A percentile compares a stretch with the other conserved stretches of the same genome.
Evolutionary conservation across 2,329 filamentous ascomycete genomes (phyloP).

Genomic region (Pestalotiopsis sp.): DNA sequence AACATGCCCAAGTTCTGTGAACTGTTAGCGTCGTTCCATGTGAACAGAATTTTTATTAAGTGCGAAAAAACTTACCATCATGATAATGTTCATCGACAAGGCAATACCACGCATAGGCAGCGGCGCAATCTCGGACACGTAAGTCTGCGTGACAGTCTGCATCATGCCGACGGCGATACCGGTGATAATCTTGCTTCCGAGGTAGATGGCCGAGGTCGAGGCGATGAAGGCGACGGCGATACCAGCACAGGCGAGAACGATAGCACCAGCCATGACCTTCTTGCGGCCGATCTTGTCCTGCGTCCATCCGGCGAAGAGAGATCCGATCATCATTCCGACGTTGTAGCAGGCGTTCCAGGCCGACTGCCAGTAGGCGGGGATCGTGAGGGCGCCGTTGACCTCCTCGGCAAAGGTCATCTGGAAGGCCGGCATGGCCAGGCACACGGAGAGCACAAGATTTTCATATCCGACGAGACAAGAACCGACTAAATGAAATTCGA

Average conservation of each 20-base stretch:
- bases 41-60: not conserved
- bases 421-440: slow-evolving; percentile 14
- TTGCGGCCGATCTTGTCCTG: slow-evolving; percentile 24
- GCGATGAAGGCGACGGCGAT: slow-evolving; percentile 22
- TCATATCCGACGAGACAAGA: slow-evolving; percentile 14
- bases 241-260: slow-evolving; percentile 16
- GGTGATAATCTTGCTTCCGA: slow-evolving; percentile 25
- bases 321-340: slow-evolving; percentile 23
- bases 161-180: slow-evolving; percentile 23
- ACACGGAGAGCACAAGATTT: slow-evolving; percentile 13
- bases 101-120: slow-evolving; percentile 20
- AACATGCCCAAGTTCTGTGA: slow-evolving; percentile 11
- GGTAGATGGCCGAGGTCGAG: slow-evolving; percentile 17
- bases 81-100: slow-evolving; percentile 17
- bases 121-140: slow-evolving; percentile 18
- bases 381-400: slow-evolving; percentile 14
- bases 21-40: not conserved
- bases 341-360: slow-evolving; percentile 26
- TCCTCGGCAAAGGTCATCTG: slow-evolving; percentile 13
- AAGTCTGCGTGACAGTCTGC: slow-evolving; percentile 22
- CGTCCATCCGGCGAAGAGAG: slow-evolving; percentile 19
- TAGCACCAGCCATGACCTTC: slow-evolving; percentile 16
- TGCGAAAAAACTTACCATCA: not conserved
- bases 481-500: not conserved
- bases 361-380: slow-evolving; percentile 27